These are phyloP conservation scores for Talaromyces rugulosus DNA, from an alignment of 2,329 filamentous ascomycete species.

Conservation along the genomic window DNA sequence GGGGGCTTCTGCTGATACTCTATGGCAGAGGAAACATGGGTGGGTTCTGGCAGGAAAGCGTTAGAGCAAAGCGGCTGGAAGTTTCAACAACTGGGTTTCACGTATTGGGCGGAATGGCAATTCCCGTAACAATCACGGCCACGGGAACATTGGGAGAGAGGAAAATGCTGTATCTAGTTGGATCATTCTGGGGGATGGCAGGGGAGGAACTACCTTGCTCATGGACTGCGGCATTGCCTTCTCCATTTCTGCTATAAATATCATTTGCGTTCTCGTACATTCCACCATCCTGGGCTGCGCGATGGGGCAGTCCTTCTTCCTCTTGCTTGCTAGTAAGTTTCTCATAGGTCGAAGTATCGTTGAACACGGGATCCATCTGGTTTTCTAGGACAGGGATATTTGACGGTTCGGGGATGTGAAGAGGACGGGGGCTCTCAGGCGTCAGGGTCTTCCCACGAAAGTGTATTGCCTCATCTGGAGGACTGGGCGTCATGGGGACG, in stretches of 20 bases:
- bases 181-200: background rate
- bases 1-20: background rate
- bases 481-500: constrained; percentile 53
- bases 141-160: background rate
- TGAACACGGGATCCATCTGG: constrained; percentile 68
- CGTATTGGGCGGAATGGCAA: background rate
- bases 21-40: constrained; percentile 1
- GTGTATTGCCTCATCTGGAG: constrained; percentile 48
- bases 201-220: constrained; percentile 6
- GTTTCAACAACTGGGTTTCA: background rate
- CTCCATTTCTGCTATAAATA: background rate
- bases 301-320: constrained; percentile 14
- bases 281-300: constrained; percentile 14
- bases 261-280: background rate
- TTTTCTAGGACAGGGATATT: constrained; percentile 67
- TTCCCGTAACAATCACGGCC: background rate
- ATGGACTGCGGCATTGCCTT: background rate
- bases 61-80: constrained; percentile 5
- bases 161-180: background rate
- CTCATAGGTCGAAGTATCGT: constrained; percentile 59
- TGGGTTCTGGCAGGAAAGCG: constrained; percentile 1
- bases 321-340: constrained; percentile 32
- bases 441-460: constrained; percentile 63
- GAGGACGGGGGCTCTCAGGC: constrained; percentile 66
- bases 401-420: constrained; percentile 63